Conservation (phyloP, 345 rosid species). For the Citrus trifoliata region DNA sequence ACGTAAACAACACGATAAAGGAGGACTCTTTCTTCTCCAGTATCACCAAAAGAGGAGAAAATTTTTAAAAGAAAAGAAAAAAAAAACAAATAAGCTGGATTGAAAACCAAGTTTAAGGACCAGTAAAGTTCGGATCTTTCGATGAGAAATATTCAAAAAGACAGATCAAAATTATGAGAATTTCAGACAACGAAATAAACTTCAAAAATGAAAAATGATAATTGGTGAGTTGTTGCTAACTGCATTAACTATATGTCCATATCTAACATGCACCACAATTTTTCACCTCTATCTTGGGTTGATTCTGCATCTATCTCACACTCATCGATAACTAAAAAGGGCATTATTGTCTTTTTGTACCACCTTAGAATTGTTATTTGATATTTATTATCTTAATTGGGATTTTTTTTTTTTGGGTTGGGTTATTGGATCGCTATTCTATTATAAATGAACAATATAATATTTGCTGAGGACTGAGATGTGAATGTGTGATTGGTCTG, state of each 20-base stretch:
- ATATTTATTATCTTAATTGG: no score
- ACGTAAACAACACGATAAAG: not conserved
- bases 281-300: not conserved
- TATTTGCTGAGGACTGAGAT: not conserved
- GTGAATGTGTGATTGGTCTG: constrained; percentile 1
- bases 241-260: not conserved
- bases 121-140: constrained; percentile 15
- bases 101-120: not conserved
- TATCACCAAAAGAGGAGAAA: not conserved
- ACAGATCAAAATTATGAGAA: not conserved
- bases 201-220: not conserved
- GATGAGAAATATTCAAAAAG: not conserved
- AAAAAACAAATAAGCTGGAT: not conserved
- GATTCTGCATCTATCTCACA: not conserved
- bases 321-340: constrained; percentile 11
- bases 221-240: not conserved
- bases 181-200: not conserved
- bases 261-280: not conserved
- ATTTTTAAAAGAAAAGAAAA: no score
- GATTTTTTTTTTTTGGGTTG: not conserved
- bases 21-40: not conserved
- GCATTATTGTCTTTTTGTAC: constrained; percentile 15
- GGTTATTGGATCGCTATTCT: no score
- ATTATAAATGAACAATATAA: not conserved
- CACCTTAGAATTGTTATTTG: not conserved